Percentiles rank a stretch among this genome's conserved stretches.
Conservation (phyloP, 176 grass and related monocot species). For the Cenchrus fungigraminus region DNA sequence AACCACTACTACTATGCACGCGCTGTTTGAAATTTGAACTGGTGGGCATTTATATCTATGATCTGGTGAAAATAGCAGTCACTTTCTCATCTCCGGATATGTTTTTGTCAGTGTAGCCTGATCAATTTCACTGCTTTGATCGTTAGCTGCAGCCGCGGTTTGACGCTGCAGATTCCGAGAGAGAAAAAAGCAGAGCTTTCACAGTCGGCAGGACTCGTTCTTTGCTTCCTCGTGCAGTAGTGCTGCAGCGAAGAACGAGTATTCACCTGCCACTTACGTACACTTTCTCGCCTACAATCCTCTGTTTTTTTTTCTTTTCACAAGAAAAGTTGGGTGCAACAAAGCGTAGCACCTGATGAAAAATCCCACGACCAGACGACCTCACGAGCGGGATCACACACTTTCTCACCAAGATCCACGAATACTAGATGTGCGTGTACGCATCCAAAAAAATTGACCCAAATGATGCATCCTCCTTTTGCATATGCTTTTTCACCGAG, state of each 20-base stretch:
- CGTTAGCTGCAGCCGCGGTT: no score
- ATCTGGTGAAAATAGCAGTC: not conserved
- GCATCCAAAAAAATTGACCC: not conserved
- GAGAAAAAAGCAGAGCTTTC: not conserved
- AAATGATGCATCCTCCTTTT: not conserved
- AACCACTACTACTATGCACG: not conserved
- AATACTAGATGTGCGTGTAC: not conserved
- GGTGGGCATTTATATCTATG: not conserved
- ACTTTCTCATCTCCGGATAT: not conserved
- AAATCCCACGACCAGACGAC: not conserved
- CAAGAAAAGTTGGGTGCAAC: not conserved
- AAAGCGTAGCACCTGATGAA: not conserved
- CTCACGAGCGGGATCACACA: not conserved
- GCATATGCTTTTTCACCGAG: not conserved
- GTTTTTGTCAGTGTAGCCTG: not conserved
- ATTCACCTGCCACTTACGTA: not conserved
- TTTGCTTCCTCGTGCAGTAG: not conserved
- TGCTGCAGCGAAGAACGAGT: not conserved
- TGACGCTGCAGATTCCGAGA: not conserved
- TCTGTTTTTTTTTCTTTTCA: not conserved
- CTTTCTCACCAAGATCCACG: not conserved
- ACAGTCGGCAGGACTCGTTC: not conserved
- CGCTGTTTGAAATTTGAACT: no score
- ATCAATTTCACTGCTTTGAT: not conserved
- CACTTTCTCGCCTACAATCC: not conserved